Evolutionary conservation across 345 rosid genomes (phyloP).

Genomic region (Citrus australasica): DNA sequence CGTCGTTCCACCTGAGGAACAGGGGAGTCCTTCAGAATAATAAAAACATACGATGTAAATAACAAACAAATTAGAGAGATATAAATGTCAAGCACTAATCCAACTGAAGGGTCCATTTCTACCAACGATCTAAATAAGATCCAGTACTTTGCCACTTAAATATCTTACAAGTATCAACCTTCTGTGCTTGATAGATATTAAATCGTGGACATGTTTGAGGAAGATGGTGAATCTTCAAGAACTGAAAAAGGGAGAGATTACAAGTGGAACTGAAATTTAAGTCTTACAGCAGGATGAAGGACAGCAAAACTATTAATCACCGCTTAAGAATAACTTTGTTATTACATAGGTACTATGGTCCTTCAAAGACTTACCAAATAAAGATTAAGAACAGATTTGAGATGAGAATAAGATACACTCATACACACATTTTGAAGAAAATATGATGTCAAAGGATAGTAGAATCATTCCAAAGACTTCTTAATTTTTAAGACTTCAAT

Average conservation of each 20-base stretch:
- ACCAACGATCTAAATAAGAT: neutral
- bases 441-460: neutral
- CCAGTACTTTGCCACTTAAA: neutral
- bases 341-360: neutral
- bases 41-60: neutral
- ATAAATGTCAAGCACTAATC: neutral
- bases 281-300: neutral
- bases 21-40: slow-evolving; percentile 17
- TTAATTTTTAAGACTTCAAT: neutral
- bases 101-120: neutral
- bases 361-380: neutral
- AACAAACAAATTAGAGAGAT: neutral
- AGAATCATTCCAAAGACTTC: neutral
- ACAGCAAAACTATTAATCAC: neutral
- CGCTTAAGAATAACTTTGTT: neutral
- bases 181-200: neutral
- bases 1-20: slow-evolving; percentile 88
- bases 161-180: neutral
- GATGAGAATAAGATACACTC: neutral
- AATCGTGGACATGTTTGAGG: neutral
- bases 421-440: neutral
- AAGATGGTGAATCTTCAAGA: neutral
- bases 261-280: neutral
- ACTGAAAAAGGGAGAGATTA: neutral
- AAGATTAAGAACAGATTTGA: neutral